Evolutionary conservation across 1,139 yeast species (phyloP), one percentile per base, ranked within the genome.

Genomic region (Candida mesenterica): DNA sequence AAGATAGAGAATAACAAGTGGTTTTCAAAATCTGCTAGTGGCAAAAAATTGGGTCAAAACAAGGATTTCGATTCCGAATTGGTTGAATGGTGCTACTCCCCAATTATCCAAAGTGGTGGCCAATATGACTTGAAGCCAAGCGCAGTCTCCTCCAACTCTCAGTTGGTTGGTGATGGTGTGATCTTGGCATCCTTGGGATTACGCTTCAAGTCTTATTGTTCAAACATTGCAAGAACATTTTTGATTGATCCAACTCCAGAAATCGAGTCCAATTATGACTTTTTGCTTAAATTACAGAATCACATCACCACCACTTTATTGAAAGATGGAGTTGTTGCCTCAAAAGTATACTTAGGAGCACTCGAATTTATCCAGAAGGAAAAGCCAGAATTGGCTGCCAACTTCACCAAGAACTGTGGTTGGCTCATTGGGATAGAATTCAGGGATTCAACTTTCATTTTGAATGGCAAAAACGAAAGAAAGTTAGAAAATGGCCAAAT

Each of bases 11-110:
- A 79, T 49, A 71, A 73, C 41, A 80, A 77, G 52, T 85, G 88
- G 69, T 77, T 83, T 59, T 62, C 73, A 47, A 84, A 82, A 50
- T 59, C 78, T 7, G 73, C 80, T 7, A 55, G 76, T 31, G 90
- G 84, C 44, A 72, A 80, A 46, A 75, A 73, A 40, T 55, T 75
- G 22, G 71, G 64, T 28, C 65, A 63, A 24, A 48, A 55, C 38
- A 53, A 65, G 32, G 79, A 79, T 38, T 84, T 88, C 48, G 96
- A 88, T 52, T 70, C 84, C 3, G 81, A 79, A 43, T 78, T 80
- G 44, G 65, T 92, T 24, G 97, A 92, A 59, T 92, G 97, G 97
- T 86, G 96, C 50, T 89, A 88, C 59, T 79, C 89, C 32, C 97
- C 98, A 20, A 85, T 88, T 39, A 75, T 92, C 40, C 96, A 90